Evolutionary conservation across 495 filamentous ascomycete species (phyloP), one percentile per base, ranked within the genome.

Genomic region (Amniculicola lignicola): DNA sequence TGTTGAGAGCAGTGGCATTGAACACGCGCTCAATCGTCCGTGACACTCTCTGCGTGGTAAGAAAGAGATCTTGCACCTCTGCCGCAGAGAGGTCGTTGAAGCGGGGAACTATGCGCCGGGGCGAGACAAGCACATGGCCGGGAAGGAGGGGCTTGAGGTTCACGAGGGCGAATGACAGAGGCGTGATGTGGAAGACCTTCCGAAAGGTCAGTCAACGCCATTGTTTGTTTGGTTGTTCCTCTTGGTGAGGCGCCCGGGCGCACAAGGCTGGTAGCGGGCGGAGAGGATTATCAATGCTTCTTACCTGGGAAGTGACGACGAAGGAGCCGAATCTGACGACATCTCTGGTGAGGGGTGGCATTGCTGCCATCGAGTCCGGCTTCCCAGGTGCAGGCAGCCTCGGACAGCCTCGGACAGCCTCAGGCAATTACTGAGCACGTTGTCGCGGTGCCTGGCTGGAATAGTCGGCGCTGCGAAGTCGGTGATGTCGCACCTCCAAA

Each of bases 131-230:
- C 50, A 97, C 85, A 73, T 98, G 93, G 40, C 93, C 93, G 0
- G 93, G 90, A 0, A 97, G 80, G 15, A 98, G 81, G 11, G 93
- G 93, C 70, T 95, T 96, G 64, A 96, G 81, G 76, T 96, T 96
- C 19, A 96, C 90, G 45, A 96, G 79, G 54, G 87, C 87, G 76
- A 88, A 93, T 67, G 83, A 83, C 63, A 83, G 77, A 11, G 85
- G 75, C 10, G 91, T 95, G 59, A 71, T 74, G 73, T 93, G 79
- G 79, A 98, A 98, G 75, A 66, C 62, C 62, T 67, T 47, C 19
- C 37, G 29, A 33, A 9, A 18, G 16, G 16, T 40, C 7, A 25
- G 28, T 10, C 16, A 22, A 7, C 37, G n/a, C n/a, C n/a, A n/a
- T n/a, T n/a, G n/a, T n/a, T n/a, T n/a, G n/a, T n/a, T n/a, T n/a